phyloP scores from a whole-genome alignment of 352 stramenopile species.

The Phytophthora multivora region DNA sequence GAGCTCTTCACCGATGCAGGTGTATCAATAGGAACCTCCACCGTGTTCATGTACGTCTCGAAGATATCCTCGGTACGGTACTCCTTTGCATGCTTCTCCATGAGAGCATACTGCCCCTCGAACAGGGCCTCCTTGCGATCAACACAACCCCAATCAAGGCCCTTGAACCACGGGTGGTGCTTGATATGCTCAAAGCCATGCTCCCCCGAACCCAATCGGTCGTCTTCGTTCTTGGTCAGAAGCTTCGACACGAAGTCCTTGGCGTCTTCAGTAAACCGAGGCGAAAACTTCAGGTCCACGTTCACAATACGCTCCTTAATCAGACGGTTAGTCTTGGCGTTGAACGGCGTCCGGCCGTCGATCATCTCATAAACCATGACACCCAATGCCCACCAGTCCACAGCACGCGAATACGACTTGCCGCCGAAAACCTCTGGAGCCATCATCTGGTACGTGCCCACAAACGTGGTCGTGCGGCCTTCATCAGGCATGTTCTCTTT shows the following conservation, averaged over 20 bases:
- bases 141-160: conserved; percentile 87
- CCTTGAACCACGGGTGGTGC: conserved; percentile 86
- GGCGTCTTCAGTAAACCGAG: conserved; percentile 79
- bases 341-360: conserved; percentile 86
- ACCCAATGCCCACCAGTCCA: conserved; percentile 90
- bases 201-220: conserved; percentile 92
- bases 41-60: conserved; percentile 88
- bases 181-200: conserved; percentile 89
- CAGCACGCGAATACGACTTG: conserved; percentile 87
- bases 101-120: conserved; percentile 72
- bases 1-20: conserved; percentile 79
- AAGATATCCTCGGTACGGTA: conserved; percentile 83
- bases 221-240: conserved; percentile 93
- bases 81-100: conserved; percentile 85
- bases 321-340: conserved; percentile 85
- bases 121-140: conserved; percentile 61
- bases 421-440: conserved; percentile 89
- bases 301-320: conserved; percentile 88
- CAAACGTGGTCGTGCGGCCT: conserved; percentile 87
- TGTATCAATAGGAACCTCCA: conserved; percentile 84
- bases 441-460: conserved; percentile 94
- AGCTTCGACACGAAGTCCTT: conserved; percentile 89
- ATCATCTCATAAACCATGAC: conserved; percentile 92
- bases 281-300: conserved; percentile 83
- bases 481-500: conserved; percentile 96